These are phyloP conservation scores for Kockiozyma suomiensis DNA, from an alignment of 805 yeast genomes.

Conservation along the genomic window DNA sequence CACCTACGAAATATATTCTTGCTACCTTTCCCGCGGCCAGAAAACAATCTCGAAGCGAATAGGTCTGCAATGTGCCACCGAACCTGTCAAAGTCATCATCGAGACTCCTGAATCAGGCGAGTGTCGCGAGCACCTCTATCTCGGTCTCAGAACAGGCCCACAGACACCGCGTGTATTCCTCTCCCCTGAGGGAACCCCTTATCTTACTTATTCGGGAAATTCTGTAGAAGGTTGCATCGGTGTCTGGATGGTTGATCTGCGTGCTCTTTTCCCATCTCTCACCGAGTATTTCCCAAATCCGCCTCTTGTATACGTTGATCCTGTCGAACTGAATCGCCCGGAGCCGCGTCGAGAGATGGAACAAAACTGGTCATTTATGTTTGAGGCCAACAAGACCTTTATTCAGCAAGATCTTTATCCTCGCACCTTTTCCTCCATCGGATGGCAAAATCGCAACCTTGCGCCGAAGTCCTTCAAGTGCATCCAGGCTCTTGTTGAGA, in stretches of 20 bases:
- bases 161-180: slow-evolving; percentile 31
- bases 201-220: slow-evolving; percentile 28
- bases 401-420: slow-evolving; percentile 31
- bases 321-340: slow-evolving; percentile 30
- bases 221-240: slow-evolving; percentile 29
- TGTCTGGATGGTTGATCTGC: slow-evolving; percentile 27
- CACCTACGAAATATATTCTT: slow-evolving; percentile 22
- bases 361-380: slow-evolving; percentile 30
- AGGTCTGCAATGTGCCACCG: slow-evolving; percentile 33
- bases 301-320: slow-evolving; percentile 12
- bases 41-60: slow-evolving; percentile 24
- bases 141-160: slow-evolving; percentile 30
- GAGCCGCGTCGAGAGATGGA: slow-evolving; percentile 23
- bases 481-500: slow-evolving; percentile 11
- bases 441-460: slow-evolving; percentile 27
- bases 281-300: slow-evolving; percentile 24
- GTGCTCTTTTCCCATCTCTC: slow-evolving; percentile 22
- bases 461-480: slow-evolving; percentile 31
- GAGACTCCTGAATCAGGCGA: slow-evolving; percentile 20
- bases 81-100: slow-evolving; percentile 16
- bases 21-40: slow-evolving; percentile 25
- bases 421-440: slow-evolving; percentile 23
- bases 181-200: slow-evolving; percentile 28
- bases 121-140: slow-evolving; percentile 25
- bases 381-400: slow-evolving; percentile 26